phyloP scores from a whole-genome alignment of 1,139 yeast species.

The Wickerhamomyces sp. region DNA sequence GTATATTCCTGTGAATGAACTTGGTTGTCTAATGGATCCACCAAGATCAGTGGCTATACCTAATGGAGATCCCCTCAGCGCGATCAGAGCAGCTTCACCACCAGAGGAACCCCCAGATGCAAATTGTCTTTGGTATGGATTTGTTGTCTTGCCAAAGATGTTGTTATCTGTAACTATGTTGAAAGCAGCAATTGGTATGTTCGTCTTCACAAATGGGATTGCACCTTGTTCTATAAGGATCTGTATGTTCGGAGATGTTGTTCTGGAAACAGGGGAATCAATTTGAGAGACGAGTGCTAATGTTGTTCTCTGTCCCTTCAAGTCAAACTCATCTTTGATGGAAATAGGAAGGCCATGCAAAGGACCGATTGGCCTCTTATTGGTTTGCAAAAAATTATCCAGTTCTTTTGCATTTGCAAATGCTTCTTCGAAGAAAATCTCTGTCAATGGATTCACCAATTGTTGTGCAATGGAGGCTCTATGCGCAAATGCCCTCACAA shows the following conservation, averaged over 20 bases:
- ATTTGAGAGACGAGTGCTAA: slow-evolving; percentile 38
- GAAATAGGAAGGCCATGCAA: slow-evolving; percentile 68
- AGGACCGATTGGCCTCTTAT: slow-evolving; percentile 42
- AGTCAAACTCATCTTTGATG: slow-evolving; percentile 46
- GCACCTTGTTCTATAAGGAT: slow-evolving; percentile 45
- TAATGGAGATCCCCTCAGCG: slow-evolving; percentile 41
- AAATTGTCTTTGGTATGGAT: slow-evolving; percentile 39
- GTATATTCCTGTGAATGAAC: slow-evolving; percentile 47
- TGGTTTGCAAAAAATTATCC: slow-evolving; percentile 33
- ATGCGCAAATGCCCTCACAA: slow-evolving; percentile 45
- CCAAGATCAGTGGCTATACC: slow-evolving; percentile 67
- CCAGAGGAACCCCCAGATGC: slow-evolving; percentile 58
- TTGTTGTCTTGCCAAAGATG: slow-evolving; percentile 43
- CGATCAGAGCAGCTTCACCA: slow-evolving; percentile 58
- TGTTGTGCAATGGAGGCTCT: slow-evolving; percentile 57
- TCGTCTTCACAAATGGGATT: slow-evolving; percentile 50
- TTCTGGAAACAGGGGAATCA: slow-evolving; percentile 26
- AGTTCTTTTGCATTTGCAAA: slow-evolving; percentile 38
- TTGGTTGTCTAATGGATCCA: slow-evolving; percentile 57
- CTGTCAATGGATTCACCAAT: slow-evolving; percentile 42
- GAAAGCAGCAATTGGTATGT: slow-evolving; percentile 56
- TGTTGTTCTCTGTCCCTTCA: slow-evolving; percentile 39
- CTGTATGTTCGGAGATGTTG: slow-evolving; percentile 38
- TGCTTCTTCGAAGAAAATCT: slow-evolving; percentile 34
- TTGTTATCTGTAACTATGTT: slow-evolving; percentile 43